These are phyloP conservation scores for Cladosporium sp. DNA, from an alignment of 2,329 filamentous ascomycete species.

Conservation along the genomic window DNA sequence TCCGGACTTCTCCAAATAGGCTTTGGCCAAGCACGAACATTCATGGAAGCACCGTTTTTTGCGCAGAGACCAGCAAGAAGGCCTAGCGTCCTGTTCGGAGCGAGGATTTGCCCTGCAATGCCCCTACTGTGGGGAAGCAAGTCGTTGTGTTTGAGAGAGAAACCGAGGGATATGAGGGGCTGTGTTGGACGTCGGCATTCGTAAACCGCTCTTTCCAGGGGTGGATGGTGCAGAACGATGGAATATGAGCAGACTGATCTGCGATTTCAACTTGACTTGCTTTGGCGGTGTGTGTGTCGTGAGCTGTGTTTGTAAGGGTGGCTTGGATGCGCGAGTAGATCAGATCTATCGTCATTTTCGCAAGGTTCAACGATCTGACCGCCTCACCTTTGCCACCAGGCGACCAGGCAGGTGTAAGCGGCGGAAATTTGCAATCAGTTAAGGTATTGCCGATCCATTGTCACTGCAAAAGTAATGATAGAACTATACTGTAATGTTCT, in stretches of 20 bases:
- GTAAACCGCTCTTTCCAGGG: neutral
- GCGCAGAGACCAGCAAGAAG: slow-evolving; percentile 1
- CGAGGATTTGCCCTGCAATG: slow-evolving; percentile 6
- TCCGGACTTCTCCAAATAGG: neutral
- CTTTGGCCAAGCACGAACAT: too few relatives aligned
- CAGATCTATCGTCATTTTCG: neutral
- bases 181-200: too few relatives aligned
- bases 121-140: neutral
- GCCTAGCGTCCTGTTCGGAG: slow-evolving; percentile 9
- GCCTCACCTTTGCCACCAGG: neutral
- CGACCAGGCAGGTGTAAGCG: neutral
- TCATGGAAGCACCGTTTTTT: neutral
- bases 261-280: neutral
- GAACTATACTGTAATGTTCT: neutral
- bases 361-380: neutral
- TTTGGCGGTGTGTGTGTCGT: neutral
- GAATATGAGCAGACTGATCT: neutral
- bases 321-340: neutral
- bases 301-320: neutral
- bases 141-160: neutral
- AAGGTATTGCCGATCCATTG: neutral
- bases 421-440: neutral
- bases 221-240: neutral
- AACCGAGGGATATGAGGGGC: neutral
- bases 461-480: neutral